Percentiles rank a stretch among this genome's conserved stretches.
Evolutionary conservation across 2,329 filamentous ascomycete genomes (phyloP).

Genomic region (Trichoderma simmonsii): DNA sequence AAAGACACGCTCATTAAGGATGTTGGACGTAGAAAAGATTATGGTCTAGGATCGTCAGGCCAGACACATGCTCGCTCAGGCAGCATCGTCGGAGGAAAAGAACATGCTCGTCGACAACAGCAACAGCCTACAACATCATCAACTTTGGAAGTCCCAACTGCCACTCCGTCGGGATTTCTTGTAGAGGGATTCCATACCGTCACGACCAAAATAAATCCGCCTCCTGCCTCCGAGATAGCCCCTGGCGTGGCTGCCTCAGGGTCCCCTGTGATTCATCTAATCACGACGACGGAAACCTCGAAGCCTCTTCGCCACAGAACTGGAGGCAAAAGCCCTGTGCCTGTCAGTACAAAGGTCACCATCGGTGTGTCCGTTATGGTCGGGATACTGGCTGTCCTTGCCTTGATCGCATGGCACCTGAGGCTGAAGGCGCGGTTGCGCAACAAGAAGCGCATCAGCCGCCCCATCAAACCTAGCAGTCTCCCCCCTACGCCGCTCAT

Average conservation of each 20-base stretch:
- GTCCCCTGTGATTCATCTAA: conserved; percentile 21
- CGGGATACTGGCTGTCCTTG: conserved; percentile 37
- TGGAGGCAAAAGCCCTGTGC: conserved; percentile 25
- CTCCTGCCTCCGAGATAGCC: background rate
- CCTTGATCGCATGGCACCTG: conserved; percentile 38
- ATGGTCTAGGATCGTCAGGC: conserved; percentile 22
- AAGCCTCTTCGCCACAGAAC: background rate
- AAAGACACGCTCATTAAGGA: conserved; percentile 3
- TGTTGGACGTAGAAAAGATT: conserved; percentile 26
- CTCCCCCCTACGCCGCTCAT: conserved; percentile 40
- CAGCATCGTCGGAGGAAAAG: background rate
- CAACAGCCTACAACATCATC: background rate
- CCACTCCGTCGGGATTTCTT: background rate
- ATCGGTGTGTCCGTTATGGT: conserved; percentile 43
- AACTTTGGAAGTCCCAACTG: background rate
- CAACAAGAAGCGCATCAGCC: conserved; percentile 1
- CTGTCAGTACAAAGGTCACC: conserved; percentile 42
- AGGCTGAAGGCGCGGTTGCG: conserved; percentile 26
- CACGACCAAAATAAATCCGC: background rate
- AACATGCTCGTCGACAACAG: background rate
- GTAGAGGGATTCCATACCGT: conserved; percentile 10
- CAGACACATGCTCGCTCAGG: background rate
- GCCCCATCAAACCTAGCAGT: conserved; percentile 24
- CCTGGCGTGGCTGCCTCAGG: background rate
- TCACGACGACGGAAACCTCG: conserved; percentile 18